Base-by-base conservation (phyloP, 345 rosid genomes). In the Garcia nutans region DNA sequence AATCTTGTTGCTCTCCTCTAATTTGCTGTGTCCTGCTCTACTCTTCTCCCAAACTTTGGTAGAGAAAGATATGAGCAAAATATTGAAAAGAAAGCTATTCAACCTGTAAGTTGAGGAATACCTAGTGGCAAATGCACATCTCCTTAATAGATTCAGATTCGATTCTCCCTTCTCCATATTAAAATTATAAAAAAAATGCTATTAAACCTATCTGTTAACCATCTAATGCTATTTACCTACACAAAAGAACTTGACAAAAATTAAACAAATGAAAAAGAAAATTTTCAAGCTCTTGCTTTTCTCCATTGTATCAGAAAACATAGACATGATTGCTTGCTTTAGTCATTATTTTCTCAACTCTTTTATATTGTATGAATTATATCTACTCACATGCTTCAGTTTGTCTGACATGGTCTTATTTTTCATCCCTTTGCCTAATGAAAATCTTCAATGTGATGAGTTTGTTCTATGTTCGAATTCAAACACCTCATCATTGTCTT, bases 211-310 rank as follows among this genome's bases (percentile, higher is more conserved):
- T 47, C 50, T 52, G 68, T 45, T 59, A 19, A 33, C 26, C 10
- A 26, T 60, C 71, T 44, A 74, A 61, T 54, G 56, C 56, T 56
- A 42, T 64, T 59, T 58, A 24, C 71, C 74, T 62, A 62, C 55
- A 59, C 28, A 11, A 7, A 56, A 24, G 31, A 50, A 26, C 65
- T 61, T 42, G 57, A 31, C 57, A 75, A 70, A 20, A 2, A 62
- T 52, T 1, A 19, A 47, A 47, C 13, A 11, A 47, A 47, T 47
- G 13, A 47, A 47, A 47, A 47, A 47, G 10, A n/a, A 50, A 71
- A 68, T 10, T 0, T 45, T 73, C 56, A 71, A 66, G 72, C 22
- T 49, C 49, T 60, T 28, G 56, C 6, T 1, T 52, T 11, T 68
- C 59, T 31, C 44, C 28, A 22, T 15, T 5, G 8, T 26, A 33